A percentile compares a stretch with the other conserved stretches of the same genome.
Evolutionary conservation across 805 yeast species (phyloP).

Genomic region (Zygotorulaspora florentina): DNA sequence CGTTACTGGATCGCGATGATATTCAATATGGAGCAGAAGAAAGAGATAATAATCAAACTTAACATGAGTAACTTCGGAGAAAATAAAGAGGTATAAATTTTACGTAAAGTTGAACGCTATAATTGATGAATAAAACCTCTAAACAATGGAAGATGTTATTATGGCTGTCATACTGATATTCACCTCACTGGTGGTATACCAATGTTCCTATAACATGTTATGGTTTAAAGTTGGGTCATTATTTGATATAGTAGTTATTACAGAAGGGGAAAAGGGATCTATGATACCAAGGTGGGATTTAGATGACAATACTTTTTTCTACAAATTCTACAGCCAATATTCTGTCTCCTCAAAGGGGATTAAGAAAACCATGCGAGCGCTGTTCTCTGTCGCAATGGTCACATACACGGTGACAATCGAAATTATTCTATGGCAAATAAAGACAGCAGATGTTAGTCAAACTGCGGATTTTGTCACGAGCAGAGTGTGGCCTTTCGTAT

Average conservation of each 20-base stretch:
- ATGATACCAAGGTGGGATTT: conserved; percentile 11
- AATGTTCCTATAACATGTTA: conserved; percentile 11
- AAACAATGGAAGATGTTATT: conserved; percentile 12
- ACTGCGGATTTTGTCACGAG: conserved; percentile 21
- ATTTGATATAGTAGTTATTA: conserved; percentile 22
- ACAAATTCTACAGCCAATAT: conserved; percentile 31
- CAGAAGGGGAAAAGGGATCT: conserved; percentile 4
- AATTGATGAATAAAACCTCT: background rate
- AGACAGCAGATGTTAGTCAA: conserved; percentile 19
- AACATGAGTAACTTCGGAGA: too few species aligned
- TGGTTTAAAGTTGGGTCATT: conserved; percentile 18
- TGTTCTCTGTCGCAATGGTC: conserved; percentile 29
- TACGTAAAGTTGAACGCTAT: background rate
- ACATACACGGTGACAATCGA: conserved; percentile 30
- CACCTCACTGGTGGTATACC: conserved; percentile 7
- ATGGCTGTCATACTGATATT: conserved; percentile 7
- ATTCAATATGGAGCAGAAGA: background rate
- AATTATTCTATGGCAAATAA: conserved; percentile 32
- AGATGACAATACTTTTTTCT: conserved; percentile 20
- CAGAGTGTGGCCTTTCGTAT: conserved; percentile 30
- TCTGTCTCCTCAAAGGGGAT: conserved; percentile 28
- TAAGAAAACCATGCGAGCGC: conserved; percentile 15
- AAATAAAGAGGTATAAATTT: too few species aligned
- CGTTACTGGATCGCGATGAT: background rate
- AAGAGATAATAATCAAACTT: too few species aligned